Evolutionary conservation across 345 rosid species (phyloP), one percentile per base, ranked within the genome.

Genomic region (Jatropha curcas): DNA sequence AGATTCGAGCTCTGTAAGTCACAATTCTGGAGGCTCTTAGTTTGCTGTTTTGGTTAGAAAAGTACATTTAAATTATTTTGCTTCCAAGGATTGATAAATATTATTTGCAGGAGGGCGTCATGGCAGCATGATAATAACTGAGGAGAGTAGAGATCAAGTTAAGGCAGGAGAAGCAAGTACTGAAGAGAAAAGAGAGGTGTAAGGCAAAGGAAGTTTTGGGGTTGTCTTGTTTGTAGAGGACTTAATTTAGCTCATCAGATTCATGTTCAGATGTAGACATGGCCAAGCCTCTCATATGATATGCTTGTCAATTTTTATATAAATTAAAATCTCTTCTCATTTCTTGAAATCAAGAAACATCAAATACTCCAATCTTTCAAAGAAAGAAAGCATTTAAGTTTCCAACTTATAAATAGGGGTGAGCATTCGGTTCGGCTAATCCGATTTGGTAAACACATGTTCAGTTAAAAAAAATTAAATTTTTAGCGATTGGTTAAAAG

Each of bases 51-150:
- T 13, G 33, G 33, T 1, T 7, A 9, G 33, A 16, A 7, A 31
- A 31, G 13, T 45, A 22, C 16, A 2, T 19, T 7, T 59, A 2
- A 14, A 1, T 8, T 50, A 20, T 35, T 24, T 17, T 50, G 11
- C 58, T n/a, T 20, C 2, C 48, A 24, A 1, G 41, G 35, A 34
- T 50, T 46, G 33, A 2, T 71, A 55, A 34, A 14, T 60, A 68
- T n/a, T n/a, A n/a, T 25, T 13, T 72, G 79, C 19, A 84, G 90
- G 83, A 73, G 90, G 84, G 50, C 84, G 78, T 61, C 88, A 82
- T 65, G 83, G 89, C 67, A 70, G 72, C 74, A 24, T 69, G 27
- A 50, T 67, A 34, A 64, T 71, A 50, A 75, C 68, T 10, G 86
- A 80, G 62, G 91, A 88, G 46, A 43, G n/a, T 19, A 86, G 87